Percentiles rank a stretch among this genome's conserved stretches.
Evolutionary conservation across 176 grass and related monocot species (phyloP).

Genomic region (Rhynchospora breviuscula): DNA sequence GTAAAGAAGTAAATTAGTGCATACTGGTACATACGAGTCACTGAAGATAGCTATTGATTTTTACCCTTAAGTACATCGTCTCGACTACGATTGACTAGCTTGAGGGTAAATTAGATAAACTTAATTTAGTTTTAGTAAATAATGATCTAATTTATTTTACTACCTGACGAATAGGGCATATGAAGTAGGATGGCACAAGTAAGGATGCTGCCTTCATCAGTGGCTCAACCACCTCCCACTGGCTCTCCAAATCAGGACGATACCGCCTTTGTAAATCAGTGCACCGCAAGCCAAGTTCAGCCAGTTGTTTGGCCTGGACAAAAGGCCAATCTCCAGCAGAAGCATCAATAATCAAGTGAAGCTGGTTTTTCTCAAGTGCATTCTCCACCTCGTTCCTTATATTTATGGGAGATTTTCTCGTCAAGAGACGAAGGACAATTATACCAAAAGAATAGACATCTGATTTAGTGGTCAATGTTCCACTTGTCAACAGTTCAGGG

Average conservation of each 20-base stretch:
- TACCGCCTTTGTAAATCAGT: constrained; percentile 22
- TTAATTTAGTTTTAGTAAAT: background rate
- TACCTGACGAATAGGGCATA: constrained; percentile 56
- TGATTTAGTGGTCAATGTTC: constrained; percentile 28
- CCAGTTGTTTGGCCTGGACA: constrained; percentile 40
- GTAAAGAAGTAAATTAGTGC: no score
- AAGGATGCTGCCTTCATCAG: constrained; percentile 35
- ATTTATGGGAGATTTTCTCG: constrained; percentile 25
- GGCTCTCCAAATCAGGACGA: constrained; percentile 33
- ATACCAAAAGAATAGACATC: constrained; percentile 63
- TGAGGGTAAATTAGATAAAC: background rate
- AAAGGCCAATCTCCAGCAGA: constrained; percentile 44
- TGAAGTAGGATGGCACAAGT: constrained; percentile 37
- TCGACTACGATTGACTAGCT: background rate
- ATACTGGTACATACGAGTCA: no score
- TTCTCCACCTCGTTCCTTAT: constrained; percentile 31
- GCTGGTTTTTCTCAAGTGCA: constrained; percentile 7
- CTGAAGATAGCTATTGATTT: no score
- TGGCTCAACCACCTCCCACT: constrained; percentile 40
- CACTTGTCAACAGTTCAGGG: constrained; percentile 33
- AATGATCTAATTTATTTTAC: background rate
- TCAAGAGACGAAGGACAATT: constrained; percentile 47
- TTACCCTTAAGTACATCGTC: no score
- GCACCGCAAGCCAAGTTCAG: constrained; percentile 45
- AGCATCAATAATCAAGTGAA: constrained; percentile 35